Evolutionary conservation across 2,329 filamentous ascomycete species (phyloP).

Genomic region (Colletotrichum agaves): DNA sequence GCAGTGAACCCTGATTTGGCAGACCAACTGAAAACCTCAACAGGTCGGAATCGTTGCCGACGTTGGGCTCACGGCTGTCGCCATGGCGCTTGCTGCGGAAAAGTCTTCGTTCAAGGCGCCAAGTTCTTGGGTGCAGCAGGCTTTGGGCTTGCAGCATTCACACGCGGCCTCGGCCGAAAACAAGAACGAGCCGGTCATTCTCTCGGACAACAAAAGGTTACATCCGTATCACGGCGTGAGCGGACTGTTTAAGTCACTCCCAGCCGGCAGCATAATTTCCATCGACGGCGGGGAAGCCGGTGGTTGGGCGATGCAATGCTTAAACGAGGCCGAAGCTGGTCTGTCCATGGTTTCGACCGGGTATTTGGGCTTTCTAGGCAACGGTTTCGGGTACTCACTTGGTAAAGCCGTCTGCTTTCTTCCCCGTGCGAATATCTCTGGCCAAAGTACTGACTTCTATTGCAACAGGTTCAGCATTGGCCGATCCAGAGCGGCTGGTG

Average conservation of each 20-base stretch:
- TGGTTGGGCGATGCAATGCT: conserved; percentile 19
- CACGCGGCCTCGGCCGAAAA: neutral
- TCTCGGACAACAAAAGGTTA: neutral
- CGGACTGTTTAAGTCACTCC: neutral
- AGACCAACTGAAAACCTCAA: neutral
- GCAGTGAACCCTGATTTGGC: neutral
- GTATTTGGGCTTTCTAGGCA: conserved; percentile 14
- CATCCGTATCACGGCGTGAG: conserved; percentile 22
- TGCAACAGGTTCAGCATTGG: conserved; percentile 14
- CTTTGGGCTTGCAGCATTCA: neutral
- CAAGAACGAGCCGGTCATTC: neutral
- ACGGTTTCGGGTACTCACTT: conserved; percentile 24
- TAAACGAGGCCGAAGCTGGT: conserved; percentile 4
- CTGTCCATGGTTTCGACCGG: conserved; percentile 19
- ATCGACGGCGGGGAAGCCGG: conserved; percentile 19
- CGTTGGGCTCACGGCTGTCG: conserved; percentile 5
- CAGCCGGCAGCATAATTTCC: conserved; percentile 13
- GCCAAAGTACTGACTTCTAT: neutral
- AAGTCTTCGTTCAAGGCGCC: neutral
- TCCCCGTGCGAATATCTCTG: no score
- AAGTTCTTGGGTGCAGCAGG: neutral
- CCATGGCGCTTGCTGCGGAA: neutral
- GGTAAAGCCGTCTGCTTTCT: neutral
- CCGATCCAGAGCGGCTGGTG: conserved; percentile 14
- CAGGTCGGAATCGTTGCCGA: conserved; percentile 21